phyloP scores from a whole-genome alignment of 2,329 filamentous ascomycete species.

The Pseudonectria foliicola region DNA sequence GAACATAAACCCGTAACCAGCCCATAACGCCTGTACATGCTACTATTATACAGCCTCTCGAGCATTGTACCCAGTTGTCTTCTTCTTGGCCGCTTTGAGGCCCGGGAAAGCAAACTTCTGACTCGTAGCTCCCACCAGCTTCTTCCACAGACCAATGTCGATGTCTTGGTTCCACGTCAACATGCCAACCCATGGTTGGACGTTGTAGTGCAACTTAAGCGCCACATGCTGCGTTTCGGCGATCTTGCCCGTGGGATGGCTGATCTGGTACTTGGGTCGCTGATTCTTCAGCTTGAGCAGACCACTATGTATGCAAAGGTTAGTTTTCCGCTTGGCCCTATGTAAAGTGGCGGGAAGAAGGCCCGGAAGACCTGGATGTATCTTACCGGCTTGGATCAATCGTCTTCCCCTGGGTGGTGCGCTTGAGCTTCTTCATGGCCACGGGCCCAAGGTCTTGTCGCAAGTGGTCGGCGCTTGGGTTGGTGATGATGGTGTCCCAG shows the following conservation, averaged over 20 bases:
- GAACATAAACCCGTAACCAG: conserved; percentile 1
- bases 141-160: conserved; percentile 57
- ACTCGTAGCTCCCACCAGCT: conserved; percentile 57
- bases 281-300: conserved; percentile 74
- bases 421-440: conserved; percentile 54
- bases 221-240: conserved; percentile 67
- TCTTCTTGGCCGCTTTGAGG: conserved; percentile 50
- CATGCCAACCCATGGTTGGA: conserved; percentile 92
- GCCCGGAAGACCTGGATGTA: not conserved
- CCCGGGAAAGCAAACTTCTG: conserved; percentile 57
- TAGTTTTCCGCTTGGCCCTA: too few species aligned
- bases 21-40: conserved; percentile 14
- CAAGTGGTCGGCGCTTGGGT: conserved; percentile 56
- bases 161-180: conserved; percentile 69
- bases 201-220: conserved; percentile 85
- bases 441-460: conserved; percentile 53
- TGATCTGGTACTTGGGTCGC: conserved; percentile 94
- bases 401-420: conserved; percentile 51
- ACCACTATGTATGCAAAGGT: conserved; percentile 42
- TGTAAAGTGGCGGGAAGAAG: not conserved
- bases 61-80: too few species aligned
- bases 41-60: conserved; percentile 4
- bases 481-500: conserved; percentile 92
- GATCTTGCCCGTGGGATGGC: conserved; percentile 74
- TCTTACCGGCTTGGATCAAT: conserved; percentile 51